Evolutionary conservation across 2,329 filamentous ascomycete genomes (phyloP).

Genomic region (Fusarium luffae): DNA sequence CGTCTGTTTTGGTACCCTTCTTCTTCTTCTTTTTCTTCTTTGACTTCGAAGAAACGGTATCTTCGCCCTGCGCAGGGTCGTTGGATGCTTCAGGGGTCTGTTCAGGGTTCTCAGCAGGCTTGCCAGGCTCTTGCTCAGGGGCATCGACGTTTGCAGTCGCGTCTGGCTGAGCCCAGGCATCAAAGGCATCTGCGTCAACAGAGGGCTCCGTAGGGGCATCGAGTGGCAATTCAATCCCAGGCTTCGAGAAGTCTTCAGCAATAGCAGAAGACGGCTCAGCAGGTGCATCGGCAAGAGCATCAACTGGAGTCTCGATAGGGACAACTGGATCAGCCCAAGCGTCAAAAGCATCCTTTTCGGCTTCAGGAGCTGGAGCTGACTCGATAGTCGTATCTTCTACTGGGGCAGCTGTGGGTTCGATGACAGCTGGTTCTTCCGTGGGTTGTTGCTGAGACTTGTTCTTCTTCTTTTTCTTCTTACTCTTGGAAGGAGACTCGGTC

Average conservation of each 20-base stretch:
- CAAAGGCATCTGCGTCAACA: constrained; percentile 30
- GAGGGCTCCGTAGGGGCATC: neutral
- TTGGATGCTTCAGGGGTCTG: constrained; percentile 6
- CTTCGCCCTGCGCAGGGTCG: constrained; percentile 21
- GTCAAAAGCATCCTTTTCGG: constrained; percentile 31
- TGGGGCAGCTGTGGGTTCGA: constrained; percentile 1
- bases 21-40: constrained; percentile 49
- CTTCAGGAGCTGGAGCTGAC: neutral
- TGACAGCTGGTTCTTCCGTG: constrained; percentile 10
- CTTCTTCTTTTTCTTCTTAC: constrained; percentile 46
- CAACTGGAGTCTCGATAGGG: neutral
- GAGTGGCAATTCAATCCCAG: neutral
- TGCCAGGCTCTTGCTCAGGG: constrained; percentile 10
- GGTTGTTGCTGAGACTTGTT: constrained; percentile 23
- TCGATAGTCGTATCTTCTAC: neutral
- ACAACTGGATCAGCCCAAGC: constrained; percentile 26
- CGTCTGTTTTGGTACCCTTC: constrained; percentile 36
- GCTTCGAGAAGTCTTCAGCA: neutral
- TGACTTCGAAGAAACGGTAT: constrained; percentile 17
- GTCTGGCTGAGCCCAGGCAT: constrained; percentile 32
- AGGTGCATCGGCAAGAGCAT: neutral
- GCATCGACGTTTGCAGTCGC: neutral
- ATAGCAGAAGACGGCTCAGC: neutral
- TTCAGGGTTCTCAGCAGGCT: constrained; percentile 5
- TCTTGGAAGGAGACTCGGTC: constrained; percentile 26